Evolutionary conservation across 768 basidiomycete species (phyloP).

Genomic region (Calocybe indica): DNA sequence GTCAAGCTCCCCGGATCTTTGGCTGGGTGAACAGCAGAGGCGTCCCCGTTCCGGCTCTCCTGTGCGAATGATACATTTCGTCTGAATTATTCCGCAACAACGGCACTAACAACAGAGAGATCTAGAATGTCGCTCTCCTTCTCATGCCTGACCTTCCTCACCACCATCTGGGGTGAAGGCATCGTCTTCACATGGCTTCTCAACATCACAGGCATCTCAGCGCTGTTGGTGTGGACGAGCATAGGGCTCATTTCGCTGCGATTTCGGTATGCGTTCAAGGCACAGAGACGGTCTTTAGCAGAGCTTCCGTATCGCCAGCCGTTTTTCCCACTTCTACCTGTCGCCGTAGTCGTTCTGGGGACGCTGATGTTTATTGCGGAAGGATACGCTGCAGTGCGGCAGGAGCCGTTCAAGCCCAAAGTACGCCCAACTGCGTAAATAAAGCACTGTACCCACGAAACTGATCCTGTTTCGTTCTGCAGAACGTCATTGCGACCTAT

Average conservation of each 20-base stretch:
- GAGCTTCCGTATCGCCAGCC: slow-evolving; percentile 59
- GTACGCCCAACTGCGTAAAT: slow-evolving; percentile 18
- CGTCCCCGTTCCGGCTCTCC: slow-evolving; percentile 51
- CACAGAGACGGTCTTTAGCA: slow-evolving; percentile 40
- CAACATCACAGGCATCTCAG: slow-evolving; percentile 60
- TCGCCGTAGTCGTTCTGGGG: slow-evolving; percentile 43
- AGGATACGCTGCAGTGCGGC: slow-evolving; percentile 42
- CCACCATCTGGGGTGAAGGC: slow-evolving; percentile 53
- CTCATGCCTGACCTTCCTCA: slow-evolving; percentile 45
- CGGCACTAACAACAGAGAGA: slow-evolving; percentile 7
- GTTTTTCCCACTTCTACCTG: slow-evolving; percentile 45
- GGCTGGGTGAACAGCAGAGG: slow-evolving; percentile 59
- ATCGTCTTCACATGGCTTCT: slow-evolving; percentile 54
- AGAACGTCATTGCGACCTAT: slow-evolving; percentile 54
- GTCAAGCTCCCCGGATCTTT: slow-evolving; percentile 62
- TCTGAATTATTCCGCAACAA: slow-evolving; percentile 12
- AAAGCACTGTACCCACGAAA: too few species aligned
- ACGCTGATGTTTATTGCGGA: slow-evolving; percentile 49
- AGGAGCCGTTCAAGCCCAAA: slow-evolving; percentile 36
- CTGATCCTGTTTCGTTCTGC: neutral
- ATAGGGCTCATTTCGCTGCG: slow-evolving; percentile 51
- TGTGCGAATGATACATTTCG: slow-evolving; percentile 31
- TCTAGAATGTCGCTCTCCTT: slow-evolving; percentile 41
- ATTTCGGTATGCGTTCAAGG: slow-evolving; percentile 56
- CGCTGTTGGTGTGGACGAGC: slow-evolving; percentile 62